These are phyloP conservation scores for Tillandsia leiboldiana DNA, from an alignment of 176 grass and related monocot species.

Conservation along the genomic window DNA sequence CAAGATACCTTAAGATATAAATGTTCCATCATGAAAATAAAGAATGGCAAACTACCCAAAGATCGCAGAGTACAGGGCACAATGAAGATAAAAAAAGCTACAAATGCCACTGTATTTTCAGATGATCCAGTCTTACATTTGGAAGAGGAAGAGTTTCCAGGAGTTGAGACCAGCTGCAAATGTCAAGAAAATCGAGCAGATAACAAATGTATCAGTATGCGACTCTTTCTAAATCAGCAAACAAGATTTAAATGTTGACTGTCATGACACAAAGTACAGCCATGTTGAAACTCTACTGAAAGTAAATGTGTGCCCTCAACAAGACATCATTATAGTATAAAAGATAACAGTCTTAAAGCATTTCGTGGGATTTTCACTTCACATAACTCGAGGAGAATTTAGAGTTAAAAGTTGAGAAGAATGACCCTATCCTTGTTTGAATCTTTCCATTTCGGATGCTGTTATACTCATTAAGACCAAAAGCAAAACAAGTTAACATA, in stretches of 20 bases:
- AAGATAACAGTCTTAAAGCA: neutral
- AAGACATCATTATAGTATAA: neutral
- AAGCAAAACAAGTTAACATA: no score
- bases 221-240: neutral
- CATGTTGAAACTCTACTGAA: neutral
- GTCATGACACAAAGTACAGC: neutral
- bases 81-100: neutral
- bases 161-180: conserved; percentile 86
- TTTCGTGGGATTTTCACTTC: neutral
- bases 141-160: conserved; percentile 96
- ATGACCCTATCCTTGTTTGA: neutral
- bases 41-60: neutral
- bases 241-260: neutral
- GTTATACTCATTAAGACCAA: no score
- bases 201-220: neutral
- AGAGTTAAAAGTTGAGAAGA: neutral
- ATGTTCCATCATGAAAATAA: neutral
- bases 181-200: conserved; percentile 30
- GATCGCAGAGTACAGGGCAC: neutral
- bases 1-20: conserved; percentile 10
- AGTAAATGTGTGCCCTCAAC: neutral
- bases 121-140: conserved; percentile 62
- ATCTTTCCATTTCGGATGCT: no score
- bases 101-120: conserved; percentile 8
- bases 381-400: neutral